Conservation (phyloP, 1,284 basidiomycete genomes). For the Trichosporon ovoides region DNA sequence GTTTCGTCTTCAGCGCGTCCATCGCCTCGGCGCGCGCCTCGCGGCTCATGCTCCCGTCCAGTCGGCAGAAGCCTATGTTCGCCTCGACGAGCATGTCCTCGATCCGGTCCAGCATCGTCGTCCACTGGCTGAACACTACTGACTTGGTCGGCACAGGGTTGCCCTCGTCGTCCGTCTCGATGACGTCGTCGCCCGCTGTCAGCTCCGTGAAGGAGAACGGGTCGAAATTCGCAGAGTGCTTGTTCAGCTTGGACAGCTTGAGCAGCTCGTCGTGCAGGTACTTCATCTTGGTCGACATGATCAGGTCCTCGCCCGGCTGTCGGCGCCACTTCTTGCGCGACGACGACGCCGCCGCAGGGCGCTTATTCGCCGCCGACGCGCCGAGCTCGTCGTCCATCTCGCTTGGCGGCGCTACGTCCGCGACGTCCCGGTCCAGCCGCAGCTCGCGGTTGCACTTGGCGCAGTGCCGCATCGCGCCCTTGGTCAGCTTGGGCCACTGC, state of each 20-base stretch:
- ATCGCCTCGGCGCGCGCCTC: conserved; percentile 86
- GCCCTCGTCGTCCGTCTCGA: conserved; percentile 58
- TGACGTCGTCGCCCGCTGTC: conserved; percentile 63
- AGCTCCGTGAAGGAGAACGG: conserved; percentile 61
- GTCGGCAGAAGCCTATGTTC: conserved; percentile 75
- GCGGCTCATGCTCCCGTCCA: conserved; percentile 96
- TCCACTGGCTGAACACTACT: conserved; percentile 96
- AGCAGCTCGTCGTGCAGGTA: conserved; percentile 69
- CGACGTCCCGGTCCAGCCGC: conserved; percentile 58
- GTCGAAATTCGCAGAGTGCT: conserved; percentile 78
- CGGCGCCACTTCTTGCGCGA: conserved; percentile 62
- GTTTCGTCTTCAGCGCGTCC: conserved; percentile 75
- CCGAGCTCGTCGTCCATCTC: conserved; percentile 51
- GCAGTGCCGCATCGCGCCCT: conserved; percentile 61
- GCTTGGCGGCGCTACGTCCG: conserved; percentile 64
- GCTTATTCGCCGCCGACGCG: not conserved
- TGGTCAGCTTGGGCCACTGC: conserved; percentile 66
- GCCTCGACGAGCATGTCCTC: conserved; percentile 80
- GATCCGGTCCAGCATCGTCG: conserved; percentile 87
- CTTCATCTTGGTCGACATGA: conserved; percentile 78
- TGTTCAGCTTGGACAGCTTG: conserved; percentile 69
- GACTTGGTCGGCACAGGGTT: conserved; percentile 59
- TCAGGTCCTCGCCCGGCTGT: conserved; percentile 63
- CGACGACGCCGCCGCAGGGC: conserved; percentile 23
- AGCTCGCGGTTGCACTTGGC: conserved; percentile 67